Percentiles rank a stretch among this genome's conserved stretches.
phyloP scores from a whole-genome alignment of 768 basidiomycete species.

The Plicaturopsis crispa region DNA sequence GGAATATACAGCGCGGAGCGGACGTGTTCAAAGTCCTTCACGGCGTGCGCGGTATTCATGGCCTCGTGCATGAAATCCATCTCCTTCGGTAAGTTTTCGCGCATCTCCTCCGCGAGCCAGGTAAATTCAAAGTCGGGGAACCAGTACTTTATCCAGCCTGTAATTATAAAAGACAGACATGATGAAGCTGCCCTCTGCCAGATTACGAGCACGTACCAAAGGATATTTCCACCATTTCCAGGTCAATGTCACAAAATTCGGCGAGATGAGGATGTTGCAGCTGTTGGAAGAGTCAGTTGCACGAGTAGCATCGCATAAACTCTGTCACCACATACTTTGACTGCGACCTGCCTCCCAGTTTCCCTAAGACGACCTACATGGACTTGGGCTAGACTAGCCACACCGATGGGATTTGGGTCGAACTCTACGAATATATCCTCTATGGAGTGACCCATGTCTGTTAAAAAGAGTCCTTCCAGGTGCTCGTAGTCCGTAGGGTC shows the following conservation, averaged over 20 bases:
- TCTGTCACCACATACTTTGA: slow-evolving; percentile 63
- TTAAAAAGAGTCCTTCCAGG: slow-evolving; percentile 65
- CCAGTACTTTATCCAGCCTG: slow-evolving; percentile 82
- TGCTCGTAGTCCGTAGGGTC: slow-evolving; percentile 80
- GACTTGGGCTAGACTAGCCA: slow-evolving; percentile 94
- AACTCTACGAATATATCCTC: slow-evolving; percentile 79
- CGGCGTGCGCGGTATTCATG: slow-evolving; percentile 67
- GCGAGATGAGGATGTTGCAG: slow-evolving; percentile 90
- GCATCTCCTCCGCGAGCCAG: slow-evolving; percentile 95
- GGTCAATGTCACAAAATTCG: slow-evolving; percentile 89
- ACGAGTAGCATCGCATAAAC: too few relatives aligned
- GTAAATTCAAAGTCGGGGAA: slow-evolving; percentile 96
- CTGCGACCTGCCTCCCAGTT: slow-evolving; percentile 73
- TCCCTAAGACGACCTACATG: slow-evolving; percentile 72
- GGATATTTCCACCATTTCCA: slow-evolving; percentile 74
- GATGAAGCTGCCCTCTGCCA: background rate
- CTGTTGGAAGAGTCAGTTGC: slow-evolving; percentile 28
- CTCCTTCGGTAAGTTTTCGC: slow-evolving; percentile 82
- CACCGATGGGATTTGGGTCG: slow-evolving; percentile 83
- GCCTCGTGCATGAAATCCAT: slow-evolving; percentile 95
- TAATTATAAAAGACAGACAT: slow-evolving; percentile 4
- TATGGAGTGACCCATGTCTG: slow-evolving; percentile 71
- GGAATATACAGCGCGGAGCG: slow-evolving; percentile 86
- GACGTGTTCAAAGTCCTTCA: slow-evolving; percentile 60
- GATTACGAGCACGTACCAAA: slow-evolving; percentile 35